Conservation (phyloP, 164 flowering plant genomes). For the Umbilicus rupestris region DNA sequence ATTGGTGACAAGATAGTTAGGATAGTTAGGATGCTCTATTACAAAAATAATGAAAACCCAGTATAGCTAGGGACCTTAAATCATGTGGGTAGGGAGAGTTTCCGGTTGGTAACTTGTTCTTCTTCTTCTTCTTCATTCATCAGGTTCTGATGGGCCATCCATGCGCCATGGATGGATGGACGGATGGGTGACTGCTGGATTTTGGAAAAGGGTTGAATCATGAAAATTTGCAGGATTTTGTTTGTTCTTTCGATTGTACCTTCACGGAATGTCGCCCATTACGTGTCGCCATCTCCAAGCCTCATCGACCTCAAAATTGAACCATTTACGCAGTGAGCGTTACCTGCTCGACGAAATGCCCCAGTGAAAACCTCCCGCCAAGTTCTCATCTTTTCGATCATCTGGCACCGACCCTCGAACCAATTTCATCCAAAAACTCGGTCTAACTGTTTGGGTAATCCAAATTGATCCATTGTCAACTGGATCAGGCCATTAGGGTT, state of each 20-base stretch:
- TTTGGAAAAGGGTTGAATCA: not conserved
- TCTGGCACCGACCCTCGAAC: not conserved
- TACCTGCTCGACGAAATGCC: slow-evolving; percentile 3
- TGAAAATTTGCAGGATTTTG: not conserved
- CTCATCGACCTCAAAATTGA: not conserved
- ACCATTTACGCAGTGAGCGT: not conserved
- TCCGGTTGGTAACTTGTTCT: not conserved
- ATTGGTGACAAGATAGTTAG: too few relatives aligned
- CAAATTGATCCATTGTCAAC: too few relatives aligned
- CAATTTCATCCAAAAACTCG: not conserved
- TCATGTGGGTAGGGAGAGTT: not conserved
- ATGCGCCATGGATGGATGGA: not conserved
- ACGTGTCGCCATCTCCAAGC: not conserved
- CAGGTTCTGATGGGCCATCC: not conserved
- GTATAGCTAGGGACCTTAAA: not conserved
- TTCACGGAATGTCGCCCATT: not conserved
- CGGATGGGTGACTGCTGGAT: not conserved
- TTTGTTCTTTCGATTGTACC: not conserved
- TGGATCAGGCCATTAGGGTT: not conserved
- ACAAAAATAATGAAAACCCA: slow-evolving; percentile 2
- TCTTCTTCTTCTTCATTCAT: not conserved
- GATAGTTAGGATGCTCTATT: too few relatives aligned
- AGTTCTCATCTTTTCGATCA: not conserved
- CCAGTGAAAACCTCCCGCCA: not conserved
- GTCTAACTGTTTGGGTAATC: too few relatives aligned